Percentiles rank a stretch among this genome's conserved stretches.
Conservation (phyloP, 2,329 filamentous ascomycete species). For the Colletotrichum sp. region DNA sequence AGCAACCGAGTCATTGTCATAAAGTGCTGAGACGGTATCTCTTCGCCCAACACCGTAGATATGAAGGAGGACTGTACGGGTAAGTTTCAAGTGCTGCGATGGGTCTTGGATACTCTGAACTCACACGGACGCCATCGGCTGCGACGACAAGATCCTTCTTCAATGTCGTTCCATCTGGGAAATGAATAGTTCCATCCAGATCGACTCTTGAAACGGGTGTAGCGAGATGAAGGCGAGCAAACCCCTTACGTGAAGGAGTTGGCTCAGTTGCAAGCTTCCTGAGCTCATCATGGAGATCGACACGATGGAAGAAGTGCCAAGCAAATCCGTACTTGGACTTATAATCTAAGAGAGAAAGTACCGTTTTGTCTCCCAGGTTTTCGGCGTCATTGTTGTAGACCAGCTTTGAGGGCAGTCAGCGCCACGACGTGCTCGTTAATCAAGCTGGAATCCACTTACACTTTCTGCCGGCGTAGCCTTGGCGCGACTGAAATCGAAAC, state of each 20-base stretch:
- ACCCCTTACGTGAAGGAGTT: not conserved
- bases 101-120: not conserved
- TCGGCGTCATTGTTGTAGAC: not conserved
- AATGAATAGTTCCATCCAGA: not conserved
- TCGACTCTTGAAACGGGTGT: not conserved
- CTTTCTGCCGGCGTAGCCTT: not conserved
- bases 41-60: not conserved
- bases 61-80: not conserved
- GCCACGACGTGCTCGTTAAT: not conserved
- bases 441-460: not conserved
- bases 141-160: not conserved
- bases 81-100: not conserved
- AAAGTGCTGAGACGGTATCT: not conserved
- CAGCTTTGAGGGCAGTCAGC: not conserved
- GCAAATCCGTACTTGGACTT: not conserved
- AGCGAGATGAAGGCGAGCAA: not conserved
- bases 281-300: not conserved
- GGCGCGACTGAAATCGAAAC: not conserved
- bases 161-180: not conserved
- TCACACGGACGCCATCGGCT: not conserved
- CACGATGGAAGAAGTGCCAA: not conserved
- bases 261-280: not conserved
- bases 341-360: not conserved
- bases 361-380: not conserved
- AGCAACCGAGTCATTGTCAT: not conserved